These are phyloP conservation scores for Fusarium ambrosium DNA, from an alignment of 2,329 filamentous ascomycete genomes.

Conservation along the genomic window DNA sequence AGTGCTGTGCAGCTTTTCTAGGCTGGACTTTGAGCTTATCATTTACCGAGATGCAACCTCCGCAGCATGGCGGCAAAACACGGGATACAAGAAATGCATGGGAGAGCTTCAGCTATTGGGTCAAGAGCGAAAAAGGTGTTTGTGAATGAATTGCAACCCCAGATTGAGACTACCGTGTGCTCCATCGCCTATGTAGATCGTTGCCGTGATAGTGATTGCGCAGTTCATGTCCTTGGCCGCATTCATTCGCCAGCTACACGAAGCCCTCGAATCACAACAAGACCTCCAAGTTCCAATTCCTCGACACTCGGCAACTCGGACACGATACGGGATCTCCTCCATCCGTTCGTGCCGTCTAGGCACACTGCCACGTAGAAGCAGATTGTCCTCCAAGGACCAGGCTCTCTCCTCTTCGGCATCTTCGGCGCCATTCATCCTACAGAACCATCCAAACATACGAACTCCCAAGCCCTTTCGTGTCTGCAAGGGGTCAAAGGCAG, in stretches of 20 bases:
- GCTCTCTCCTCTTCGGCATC: background rate
- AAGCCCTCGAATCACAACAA: background rate
- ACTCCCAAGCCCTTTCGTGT: constrained; percentile 4
- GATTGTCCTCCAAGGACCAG: constrained; percentile 1
- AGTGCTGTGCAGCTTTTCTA: background rate
- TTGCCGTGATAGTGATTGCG: background rate
- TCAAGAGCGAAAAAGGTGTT: background rate
- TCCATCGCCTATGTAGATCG: background rate
- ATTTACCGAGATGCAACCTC: background rate
- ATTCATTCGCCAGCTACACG: background rate
- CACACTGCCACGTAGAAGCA: background rate
- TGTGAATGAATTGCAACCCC: background rate
- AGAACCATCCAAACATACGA: background rate
- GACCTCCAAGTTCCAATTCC: background rate
- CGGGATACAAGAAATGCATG: background rate
- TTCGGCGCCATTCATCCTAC: background rate
- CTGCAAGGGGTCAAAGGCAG: background rate
- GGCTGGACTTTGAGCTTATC: background rate
- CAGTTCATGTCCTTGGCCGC: background rate
- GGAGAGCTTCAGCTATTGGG: background rate
- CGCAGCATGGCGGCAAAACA: background rate
- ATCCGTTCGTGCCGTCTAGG: background rate
- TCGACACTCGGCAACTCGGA: background rate
- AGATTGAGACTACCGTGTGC: background rate
- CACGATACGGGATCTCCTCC: background rate